Conservation (phyloP, 306 rosid genomes). For the Sicyos edulis region DNA sequence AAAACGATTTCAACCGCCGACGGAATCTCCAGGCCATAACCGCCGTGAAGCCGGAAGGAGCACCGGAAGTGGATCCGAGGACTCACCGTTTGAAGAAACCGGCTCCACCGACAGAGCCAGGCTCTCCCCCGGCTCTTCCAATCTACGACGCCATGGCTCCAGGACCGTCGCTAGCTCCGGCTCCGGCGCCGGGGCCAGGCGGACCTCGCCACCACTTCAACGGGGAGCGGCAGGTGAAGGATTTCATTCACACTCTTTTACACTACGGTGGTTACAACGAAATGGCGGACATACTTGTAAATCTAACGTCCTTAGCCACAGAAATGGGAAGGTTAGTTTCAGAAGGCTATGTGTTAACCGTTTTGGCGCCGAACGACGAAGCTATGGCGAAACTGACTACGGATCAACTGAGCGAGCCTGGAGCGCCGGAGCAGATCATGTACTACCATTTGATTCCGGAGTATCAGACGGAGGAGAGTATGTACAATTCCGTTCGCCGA, state of each 20-base stretch:
- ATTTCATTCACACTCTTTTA: constrained; percentile 63
- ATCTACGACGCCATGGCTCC: constrained; percentile 73
- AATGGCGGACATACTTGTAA: constrained; percentile 73
- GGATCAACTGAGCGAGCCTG: constrained; percentile 84
- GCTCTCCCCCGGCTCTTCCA: constrained; percentile 52
- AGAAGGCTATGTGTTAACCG: constrained; percentile 70
- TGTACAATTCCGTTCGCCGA: constrained; percentile 75
- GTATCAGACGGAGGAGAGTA: constrained; percentile 81
- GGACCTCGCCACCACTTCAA: constrained; percentile 75
- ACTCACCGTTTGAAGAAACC: constrained; percentile 59
- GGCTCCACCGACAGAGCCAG: constrained; percentile 39
- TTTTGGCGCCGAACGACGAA: constrained; percentile 73
- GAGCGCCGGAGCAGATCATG: constrained; percentile 79
- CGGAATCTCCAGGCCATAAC: constrained; percentile 54
- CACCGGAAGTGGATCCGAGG: constrained; percentile 66
- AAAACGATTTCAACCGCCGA: constrained; percentile 59
- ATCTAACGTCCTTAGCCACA: constrained; percentile 61
- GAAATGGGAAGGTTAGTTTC: constrained; percentile 76
- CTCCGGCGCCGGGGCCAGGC: constrained; percentile 83
- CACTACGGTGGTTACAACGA: constrained; percentile 82
- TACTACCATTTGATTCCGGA: constrained; percentile 71
- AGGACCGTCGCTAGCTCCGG: constrained; percentile 61
- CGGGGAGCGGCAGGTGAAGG: constrained; percentile 63
- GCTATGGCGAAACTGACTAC: constrained; percentile 81
- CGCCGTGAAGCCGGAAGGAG: constrained; percentile 70